Evolutionary conservation across 2,329 filamentous ascomycete genomes (phyloP), one percentile per base, ranked within the genome.

Genomic region (Dactylonectria macrodidyma): DNA sequence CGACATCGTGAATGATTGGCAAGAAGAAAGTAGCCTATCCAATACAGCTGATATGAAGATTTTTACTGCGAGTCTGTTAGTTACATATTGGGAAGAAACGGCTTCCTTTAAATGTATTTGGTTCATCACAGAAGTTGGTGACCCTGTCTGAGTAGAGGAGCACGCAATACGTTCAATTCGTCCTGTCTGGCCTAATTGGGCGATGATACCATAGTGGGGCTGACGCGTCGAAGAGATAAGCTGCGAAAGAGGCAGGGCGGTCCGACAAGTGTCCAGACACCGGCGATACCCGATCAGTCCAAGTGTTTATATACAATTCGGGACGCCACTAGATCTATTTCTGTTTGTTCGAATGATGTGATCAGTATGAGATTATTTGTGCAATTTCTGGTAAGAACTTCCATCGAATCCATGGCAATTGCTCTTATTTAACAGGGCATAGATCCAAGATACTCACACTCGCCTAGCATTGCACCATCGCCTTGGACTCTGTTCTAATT

Each of bases 201-300:
- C 41, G 41, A 44, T 44, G 41, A 44, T 44, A 44, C 41, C 41
- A 44, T 44, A 44, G 41, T n/a, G 41, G 41, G 41, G 41, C 41
- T 19, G 41, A n/a, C 8, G 7, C n/a, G 16, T 44, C 3, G 41
- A 7, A 14, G 16, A 44, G 41, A 44, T 44, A 44, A n/a, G 14
- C 14, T n/a, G 5, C 41, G 41, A 44, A 44, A 44, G 8, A 44
- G 41, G 41, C 5, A 44, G 41, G 16, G 41, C 41, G 41, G 41
- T 44, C 41, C 41, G 41, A 44, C 14, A 14, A 44, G 12, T 7
- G n/a, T n/a, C 3, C 5, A n/a, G 41, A 44, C 2, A 14, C 41
- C 41, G 41, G 41, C 16, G 41, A 44, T 44, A 44, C 41, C 41
- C 14, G 41, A 7, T n/a, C 41, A n/a, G 16, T 19, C 19, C 16